These are phyloP conservation scores for Westerdykella ornata DNA, from an alignment of 2,329 filamentous ascomycete species.

Conservation along the genomic window DNA sequence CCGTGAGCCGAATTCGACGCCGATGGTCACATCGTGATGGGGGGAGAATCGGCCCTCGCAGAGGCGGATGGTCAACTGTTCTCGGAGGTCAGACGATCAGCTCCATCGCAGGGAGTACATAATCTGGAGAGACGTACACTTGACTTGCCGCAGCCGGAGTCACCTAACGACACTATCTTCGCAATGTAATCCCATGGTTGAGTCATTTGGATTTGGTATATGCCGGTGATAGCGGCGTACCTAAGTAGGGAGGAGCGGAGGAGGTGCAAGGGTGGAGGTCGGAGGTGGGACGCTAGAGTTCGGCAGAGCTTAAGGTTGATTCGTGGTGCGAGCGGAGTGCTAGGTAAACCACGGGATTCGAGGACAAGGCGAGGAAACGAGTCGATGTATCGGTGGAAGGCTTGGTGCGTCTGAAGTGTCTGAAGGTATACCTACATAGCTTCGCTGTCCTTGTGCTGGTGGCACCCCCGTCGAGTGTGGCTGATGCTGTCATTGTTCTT, in stretches of 20 bases:
- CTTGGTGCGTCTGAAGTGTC: not conserved
- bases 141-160: slow-evolving; percentile 93
- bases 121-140: slow-evolving; percentile 43
- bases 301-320: too few species aligned
- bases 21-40: slow-evolving; percentile 95
- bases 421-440: not conserved
- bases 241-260: slow-evolving; percentile 1
- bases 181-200: slow-evolving; percentile 97
- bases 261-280: slow-evolving; percentile 7
- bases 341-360: not conserved
- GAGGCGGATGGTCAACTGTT: slow-evolving; percentile 77
- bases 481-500: not conserved
- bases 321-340: not conserved
- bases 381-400: not conserved
- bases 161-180: slow-evolving; percentile 96
- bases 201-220: slow-evolving; percentile 34
- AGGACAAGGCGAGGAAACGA: not conserved
- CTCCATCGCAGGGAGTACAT: not conserved
- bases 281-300: too few species aligned
- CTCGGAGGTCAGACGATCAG: slow-evolving; percentile 9
- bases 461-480: not conserved
- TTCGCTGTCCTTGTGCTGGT: not conserved
- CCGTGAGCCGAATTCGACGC: slow-evolving; percentile 89
- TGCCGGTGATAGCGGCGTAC: slow-evolving; percentile 3
- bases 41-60: slow-evolving; percentile 93